phyloP scores from a whole-genome alignment of 257 asterid species.

The Jacaranda mimosifolia region DNA sequence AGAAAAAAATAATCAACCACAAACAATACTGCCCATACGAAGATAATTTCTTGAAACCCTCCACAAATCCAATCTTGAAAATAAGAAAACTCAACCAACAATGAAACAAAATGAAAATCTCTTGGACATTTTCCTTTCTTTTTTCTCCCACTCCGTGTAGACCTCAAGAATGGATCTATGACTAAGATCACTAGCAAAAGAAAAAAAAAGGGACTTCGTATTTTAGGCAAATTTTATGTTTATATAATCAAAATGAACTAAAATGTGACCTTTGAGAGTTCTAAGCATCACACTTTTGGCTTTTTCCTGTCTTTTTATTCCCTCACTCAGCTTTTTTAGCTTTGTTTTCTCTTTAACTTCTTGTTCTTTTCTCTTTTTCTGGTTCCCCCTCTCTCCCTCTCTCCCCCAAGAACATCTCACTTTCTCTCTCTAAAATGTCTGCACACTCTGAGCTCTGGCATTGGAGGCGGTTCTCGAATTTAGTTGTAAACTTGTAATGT shows the following conservation, averaged over 20 bases:
- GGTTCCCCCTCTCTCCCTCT: neutral
- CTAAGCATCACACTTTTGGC: slow-evolving; percentile 33
- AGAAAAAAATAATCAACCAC: slow-evolving; percentile 2
- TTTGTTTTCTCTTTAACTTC: slow-evolving; percentile 6
- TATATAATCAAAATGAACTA: slow-evolving; percentile 22
- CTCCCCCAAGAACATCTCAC: slow-evolving; percentile 10
- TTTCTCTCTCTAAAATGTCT: slow-evolving; percentile 32
- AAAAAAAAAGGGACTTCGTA: neutral
- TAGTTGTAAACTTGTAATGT: slow-evolving; percentile 24
- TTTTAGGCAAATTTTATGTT: slow-evolving; percentile 15
- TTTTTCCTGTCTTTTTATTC: slow-evolving; percentile 25
- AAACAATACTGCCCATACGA: slow-evolving; percentile 9
- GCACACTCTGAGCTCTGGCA: slow-evolving; percentile 25
- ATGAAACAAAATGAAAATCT: neutral
- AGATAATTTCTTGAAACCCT: slow-evolving; percentile 13
- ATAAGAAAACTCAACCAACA: neutral
- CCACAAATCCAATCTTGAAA: slow-evolving; percentile 12
- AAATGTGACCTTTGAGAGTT: slow-evolving; percentile 29
- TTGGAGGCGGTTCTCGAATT: slow-evolving; percentile 44
- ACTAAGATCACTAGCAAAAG: slow-evolving; percentile 1
- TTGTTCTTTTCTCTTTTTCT: neutral
- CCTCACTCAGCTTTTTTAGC: slow-evolving; percentile 6
- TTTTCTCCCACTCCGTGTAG: slow-evolving; percentile 6
- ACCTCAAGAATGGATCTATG: slow-evolving; percentile 45
- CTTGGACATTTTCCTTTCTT: neutral